Evolutionary conservation across 2,329 filamentous ascomycete genomes (phyloP), one percentile per base, ranked within the genome.

Genomic region (Claviceps pazoutovae): DNA sequence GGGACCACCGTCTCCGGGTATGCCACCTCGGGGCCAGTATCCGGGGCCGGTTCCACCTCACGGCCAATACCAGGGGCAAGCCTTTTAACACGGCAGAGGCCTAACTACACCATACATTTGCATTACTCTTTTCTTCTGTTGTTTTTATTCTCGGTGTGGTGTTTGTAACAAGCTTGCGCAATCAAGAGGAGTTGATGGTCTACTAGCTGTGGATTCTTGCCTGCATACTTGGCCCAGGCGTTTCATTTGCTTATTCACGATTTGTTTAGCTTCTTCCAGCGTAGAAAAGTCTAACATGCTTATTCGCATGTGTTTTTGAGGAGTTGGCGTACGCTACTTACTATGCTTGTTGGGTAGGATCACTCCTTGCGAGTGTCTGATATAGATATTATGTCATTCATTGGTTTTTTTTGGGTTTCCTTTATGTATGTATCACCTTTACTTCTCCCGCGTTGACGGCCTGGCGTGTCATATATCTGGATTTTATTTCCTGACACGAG

Each of bases 61-160:
- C 23, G 61, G 60, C 2, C 63, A 63, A 17, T 65, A 68, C 46
- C 67, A 71, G 48, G 65, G 67, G 11, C 66, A 68, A 49, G 65
- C 65, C 14, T 68, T 67, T 50, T 68, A 59, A 19, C n/a, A 16
- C 4, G 42, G n/a, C 34, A 7, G 17, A 42, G 4, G 17, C 14
- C n/a, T 43, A 4, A 23, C 8, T 26, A 38, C 19, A 13, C 30
- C 17, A 47, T 17, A 21, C 30, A 13, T 4, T 21, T 19, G 1
- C 30, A 19, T 37, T 47, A 16, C 8, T 14, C 4, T 36, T 11
- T 46, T 23, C 17, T 34, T 11, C 17, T 39, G 30, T 30, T 26
- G 3, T 26, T 16, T 16, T 23, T 16, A 7, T n/a, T 43, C 17
- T 34, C 5, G 14, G n/a, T 43, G 19, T 39, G 26, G n/a, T 30